phyloP scores from a whole-genome alignment of 2,329 filamentous ascomycete genomes.

The Aspergillus sp. region DNA sequence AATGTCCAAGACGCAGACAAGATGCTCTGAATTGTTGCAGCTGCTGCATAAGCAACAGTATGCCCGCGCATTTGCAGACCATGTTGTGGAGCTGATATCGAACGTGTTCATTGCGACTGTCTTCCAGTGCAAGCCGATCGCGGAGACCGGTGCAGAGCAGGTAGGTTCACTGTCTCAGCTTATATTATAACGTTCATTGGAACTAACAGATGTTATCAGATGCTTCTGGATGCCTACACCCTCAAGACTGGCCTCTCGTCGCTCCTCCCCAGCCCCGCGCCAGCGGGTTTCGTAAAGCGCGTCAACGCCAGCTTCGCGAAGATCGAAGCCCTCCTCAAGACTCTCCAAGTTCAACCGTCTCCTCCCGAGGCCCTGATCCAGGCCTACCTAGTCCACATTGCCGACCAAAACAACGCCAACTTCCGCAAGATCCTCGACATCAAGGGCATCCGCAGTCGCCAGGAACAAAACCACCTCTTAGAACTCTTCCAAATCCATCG shows the following conservation, averaged over 20 bases:
- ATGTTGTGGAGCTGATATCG: conserved; percentile 85
- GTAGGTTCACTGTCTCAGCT: conserved; percentile 45
- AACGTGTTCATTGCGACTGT: conserved; percentile 79
- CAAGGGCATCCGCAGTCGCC: conserved; percentile 80
- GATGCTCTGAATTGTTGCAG: conserved; percentile 72
- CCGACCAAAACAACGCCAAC: conserved; percentile 87
- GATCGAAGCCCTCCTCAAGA: conserved; percentile 91
- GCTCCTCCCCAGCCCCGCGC: conserved; percentile 60
- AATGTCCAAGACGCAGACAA: conserved; percentile 69
- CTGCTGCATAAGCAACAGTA: conserved; percentile 89
- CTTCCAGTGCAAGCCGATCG: conserved; percentile 85
- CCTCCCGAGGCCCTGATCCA: conserved; percentile 94
- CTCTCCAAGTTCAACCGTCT: conserved; percentile 86
- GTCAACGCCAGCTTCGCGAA: conserved; percentile 81
- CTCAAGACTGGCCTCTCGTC: conserved; percentile 52
- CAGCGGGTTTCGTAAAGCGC: conserved; percentile 75
- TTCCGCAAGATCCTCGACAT: conserved; percentile 95
- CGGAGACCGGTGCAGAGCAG: conserved; percentile 92
- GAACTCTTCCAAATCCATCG: conserved; percentile 91
- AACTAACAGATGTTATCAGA: conserved; percentile 53
- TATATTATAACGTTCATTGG: background rate
- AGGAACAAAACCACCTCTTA: conserved; percentile 77
- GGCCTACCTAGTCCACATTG: conserved; percentile 96
- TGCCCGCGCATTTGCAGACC: conserved; percentile 90
- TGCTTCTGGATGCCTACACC: conserved; percentile 91